phyloP scores from a whole-genome alignment of 2,329 filamentous ascomycete species.

The Aspergillus tubingensis region DNA sequence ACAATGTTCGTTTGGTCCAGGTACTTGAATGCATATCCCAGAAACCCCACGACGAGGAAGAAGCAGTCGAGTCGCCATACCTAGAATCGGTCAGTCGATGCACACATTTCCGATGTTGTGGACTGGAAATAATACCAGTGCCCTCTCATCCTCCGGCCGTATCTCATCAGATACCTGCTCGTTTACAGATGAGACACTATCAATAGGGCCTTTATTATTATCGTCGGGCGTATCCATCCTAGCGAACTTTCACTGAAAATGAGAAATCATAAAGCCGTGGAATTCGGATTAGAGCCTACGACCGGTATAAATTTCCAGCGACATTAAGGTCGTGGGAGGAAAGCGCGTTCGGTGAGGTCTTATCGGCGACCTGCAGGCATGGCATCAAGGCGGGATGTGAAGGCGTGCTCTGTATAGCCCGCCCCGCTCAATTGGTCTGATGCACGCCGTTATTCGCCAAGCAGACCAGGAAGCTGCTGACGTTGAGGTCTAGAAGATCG shows the following conservation, averaged over 20 bases:
- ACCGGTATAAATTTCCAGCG: background rate
- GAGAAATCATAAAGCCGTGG: too few relatives aligned
- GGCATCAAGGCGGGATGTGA: constrained; percentile 9
- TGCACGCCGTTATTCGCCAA: background rate
- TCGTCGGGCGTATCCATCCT: background rate
- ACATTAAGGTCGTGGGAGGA: background rate
- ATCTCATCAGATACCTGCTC: background rate
- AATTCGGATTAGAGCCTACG: too few relatives aligned
- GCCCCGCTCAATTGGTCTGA: background rate
- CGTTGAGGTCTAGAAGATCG: too few relatives aligned
- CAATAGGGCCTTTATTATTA: background rate
- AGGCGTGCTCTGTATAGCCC: constrained; percentile 3
- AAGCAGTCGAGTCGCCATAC: constrained; percentile 11
- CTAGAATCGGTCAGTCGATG: background rate
- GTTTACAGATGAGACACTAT: background rate
- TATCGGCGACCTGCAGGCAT: background rate
- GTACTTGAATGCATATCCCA: constrained; percentile 14
- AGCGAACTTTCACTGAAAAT: too few relatives aligned
- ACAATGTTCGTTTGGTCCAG: constrained; percentile 14
- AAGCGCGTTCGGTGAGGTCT: background rate
- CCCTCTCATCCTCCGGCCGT: background rate
- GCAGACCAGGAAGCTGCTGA: background rate
- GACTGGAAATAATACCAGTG: background rate
- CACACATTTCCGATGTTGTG: background rate
- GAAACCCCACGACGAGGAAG: constrained; percentile 9